These are phyloP conservation scores for Aspergillus sp. DNA, from an alignment of 2,329 filamentous ascomycete species.

Conservation along the genomic window DNA sequence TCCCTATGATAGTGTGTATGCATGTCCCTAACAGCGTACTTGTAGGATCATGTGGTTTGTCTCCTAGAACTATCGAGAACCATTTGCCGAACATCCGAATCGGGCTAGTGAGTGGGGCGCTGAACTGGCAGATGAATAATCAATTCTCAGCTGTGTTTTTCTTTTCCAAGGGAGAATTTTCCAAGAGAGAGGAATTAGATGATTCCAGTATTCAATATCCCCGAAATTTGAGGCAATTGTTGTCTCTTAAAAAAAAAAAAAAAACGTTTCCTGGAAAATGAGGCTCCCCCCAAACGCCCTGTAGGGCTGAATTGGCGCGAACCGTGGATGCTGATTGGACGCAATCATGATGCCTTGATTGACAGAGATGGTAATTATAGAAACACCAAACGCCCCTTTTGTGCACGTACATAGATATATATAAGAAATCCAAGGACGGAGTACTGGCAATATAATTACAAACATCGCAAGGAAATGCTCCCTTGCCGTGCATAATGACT, in stretches of 20 bases:
- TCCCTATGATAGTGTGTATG: background rate
- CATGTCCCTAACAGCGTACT: background rate
- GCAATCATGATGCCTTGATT: conserved; percentile 1
- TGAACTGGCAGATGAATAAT: background rate
- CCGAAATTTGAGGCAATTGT: too few relatives aligned
- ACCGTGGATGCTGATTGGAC: background rate
- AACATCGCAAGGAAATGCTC: too few relatives aligned
- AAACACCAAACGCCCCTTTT: too few relatives aligned
- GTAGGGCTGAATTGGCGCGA: conserved; percentile 23
- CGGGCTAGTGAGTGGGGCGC: background rate
- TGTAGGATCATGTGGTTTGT: conserved; percentile 2
- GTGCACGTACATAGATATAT: background rate
- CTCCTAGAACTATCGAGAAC: conserved; percentile 1
- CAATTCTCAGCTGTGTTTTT: background rate
- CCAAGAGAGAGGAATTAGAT: too few relatives aligned
- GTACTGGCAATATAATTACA: too few relatives aligned
- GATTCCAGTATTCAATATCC: too few relatives aligned
- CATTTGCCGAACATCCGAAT: conserved; percentile 1
- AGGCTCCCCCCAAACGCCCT: conserved; percentile 5
- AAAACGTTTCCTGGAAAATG: too few relatives aligned
- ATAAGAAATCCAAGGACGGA: too few relatives aligned
- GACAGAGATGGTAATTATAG: too few relatives aligned
- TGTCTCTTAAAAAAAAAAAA: too few relatives aligned
- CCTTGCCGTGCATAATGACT: too few relatives aligned
- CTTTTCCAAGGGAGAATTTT: too few relatives aligned